A percentile compares a stretch with the other conserved stretches of the same genome.
Conservation (phyloP, 768 basidiomycete genomes). For the Pleurotus djamor region DNA sequence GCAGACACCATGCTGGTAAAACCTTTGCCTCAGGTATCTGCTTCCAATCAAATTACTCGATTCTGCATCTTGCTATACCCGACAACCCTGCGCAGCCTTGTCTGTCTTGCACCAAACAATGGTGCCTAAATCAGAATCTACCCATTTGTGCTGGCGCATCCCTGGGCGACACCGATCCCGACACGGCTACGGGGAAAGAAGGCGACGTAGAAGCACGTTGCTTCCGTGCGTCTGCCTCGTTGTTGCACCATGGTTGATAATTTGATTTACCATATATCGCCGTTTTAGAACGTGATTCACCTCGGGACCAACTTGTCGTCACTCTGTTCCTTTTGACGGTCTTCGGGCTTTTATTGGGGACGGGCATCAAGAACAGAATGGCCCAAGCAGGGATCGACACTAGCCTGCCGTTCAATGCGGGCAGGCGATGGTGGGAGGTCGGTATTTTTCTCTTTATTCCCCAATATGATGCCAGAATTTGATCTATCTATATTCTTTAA, state of each 20-base stretch:
- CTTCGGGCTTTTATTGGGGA: constrained; percentile 80
- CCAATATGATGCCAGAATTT: neutral
- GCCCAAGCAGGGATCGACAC: constrained; percentile 71
- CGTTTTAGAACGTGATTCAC: constrained; percentile 83
- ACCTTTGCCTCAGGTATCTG: constrained; percentile 69
- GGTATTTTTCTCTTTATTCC: constrained; percentile 20
- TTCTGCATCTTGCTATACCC: constrained; percentile 75
- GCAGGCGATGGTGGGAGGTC: constrained; percentile 86
- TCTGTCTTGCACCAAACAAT: constrained; percentile 90
- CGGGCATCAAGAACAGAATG: constrained; percentile 83
- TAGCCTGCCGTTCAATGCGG: constrained; percentile 58
- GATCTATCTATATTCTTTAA: constrained; percentile 9
- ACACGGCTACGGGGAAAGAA: constrained; percentile 92
- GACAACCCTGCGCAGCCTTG: constrained; percentile 90
- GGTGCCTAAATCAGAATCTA: constrained; percentile 92
- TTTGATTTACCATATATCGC: neutral
- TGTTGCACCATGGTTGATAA: constrained; percentile 1
- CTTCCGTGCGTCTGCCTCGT: constrained; percentile 68
- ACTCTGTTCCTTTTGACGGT: constrained; percentile 88
- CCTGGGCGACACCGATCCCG: constrained; percentile 85
- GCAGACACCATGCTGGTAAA: constrained; percentile 6
- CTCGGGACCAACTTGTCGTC: constrained; percentile 92
- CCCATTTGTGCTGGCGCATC: constrained; percentile 79
- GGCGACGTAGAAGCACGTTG: constrained; percentile 95
- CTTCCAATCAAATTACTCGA: constrained; percentile 84